These are phyloP conservation scores for Apiospora kogelbergensis DNA, from an alignment of 2,329 filamentous ascomycete genomes.

Conservation along the genomic window DNA sequence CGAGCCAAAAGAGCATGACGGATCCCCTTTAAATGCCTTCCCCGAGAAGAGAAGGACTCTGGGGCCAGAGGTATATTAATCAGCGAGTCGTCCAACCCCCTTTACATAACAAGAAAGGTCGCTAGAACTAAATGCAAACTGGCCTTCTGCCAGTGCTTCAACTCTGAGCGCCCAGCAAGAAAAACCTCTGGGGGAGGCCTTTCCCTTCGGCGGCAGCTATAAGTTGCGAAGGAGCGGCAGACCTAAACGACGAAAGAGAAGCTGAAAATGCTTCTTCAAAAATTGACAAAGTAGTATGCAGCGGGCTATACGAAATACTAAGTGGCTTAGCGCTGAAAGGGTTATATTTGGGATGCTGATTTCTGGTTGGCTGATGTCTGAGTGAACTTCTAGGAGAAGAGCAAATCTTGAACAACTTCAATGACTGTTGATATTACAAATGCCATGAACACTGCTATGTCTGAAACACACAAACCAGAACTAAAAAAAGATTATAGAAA, in stretches of 20 bases:
- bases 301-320: not conserved
- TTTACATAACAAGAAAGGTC: too few relatives aligned
- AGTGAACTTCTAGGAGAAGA: not conserved
- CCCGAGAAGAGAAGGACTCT: not conserved
- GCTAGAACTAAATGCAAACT: not conserved
- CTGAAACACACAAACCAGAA: not conserved
- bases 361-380: not conserved
- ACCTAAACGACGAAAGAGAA: not conserved
- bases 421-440: too few relatives aligned
- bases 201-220: not conserved
- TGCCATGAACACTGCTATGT: not conserved
- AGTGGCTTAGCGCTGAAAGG: not conserved
- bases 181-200: not conserved
- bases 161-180: not conserved
- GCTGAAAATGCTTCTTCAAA: not conserved
- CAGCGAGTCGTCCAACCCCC: not conserved
- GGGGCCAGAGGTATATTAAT: not conserved
- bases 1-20: not conserved
- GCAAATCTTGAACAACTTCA: too few relatives aligned
- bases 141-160: not conserved
- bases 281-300: too few relatives aligned
- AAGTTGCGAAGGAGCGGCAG: not conserved
- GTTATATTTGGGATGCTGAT: not conserved
- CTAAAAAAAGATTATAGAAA: too few relatives aligned
- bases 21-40: not conserved